A percentile compares a stretch with the other conserved stretches of the same genome.
Evolutionary conservation across 495 filamentous ascomycete genomes (phyloP).

Genomic region (Aspergillus avenaceus): DNA sequence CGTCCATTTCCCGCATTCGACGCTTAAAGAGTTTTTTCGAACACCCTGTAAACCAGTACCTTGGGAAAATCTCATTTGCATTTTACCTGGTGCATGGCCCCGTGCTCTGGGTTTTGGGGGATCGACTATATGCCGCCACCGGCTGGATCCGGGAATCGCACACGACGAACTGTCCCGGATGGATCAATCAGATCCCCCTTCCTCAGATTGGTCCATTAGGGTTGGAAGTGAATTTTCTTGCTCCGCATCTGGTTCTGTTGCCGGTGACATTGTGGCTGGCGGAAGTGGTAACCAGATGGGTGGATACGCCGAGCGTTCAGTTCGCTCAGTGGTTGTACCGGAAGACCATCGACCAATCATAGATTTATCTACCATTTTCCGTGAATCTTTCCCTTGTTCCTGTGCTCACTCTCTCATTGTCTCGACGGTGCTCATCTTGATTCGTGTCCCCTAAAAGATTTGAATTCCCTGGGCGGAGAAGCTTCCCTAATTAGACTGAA

Average conservation of each 20-base stretch:
- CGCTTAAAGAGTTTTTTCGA: constrained; percentile 33
- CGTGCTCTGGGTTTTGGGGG: constrained; percentile 35
- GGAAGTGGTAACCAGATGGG: constrained; percentile 47
- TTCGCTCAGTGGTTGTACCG: constrained; percentile 52
- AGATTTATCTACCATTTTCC: too few relatives aligned
- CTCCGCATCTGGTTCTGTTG: constrained; percentile 50
- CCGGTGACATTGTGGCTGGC: constrained; percentile 55
- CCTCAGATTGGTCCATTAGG: constrained; percentile 49
- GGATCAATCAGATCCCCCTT: constrained; percentile 44
- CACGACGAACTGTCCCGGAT: constrained; percentile 30
- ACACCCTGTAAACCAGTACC: constrained; percentile 43
- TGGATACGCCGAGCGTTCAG: constrained; percentile 54
- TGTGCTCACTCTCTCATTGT: not conserved
- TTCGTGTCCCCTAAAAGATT: too few relatives aligned
- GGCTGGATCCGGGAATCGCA: constrained; percentile 43
- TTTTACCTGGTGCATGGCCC: constrained; percentile 56
- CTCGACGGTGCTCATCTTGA: not conserved
- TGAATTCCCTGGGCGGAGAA: too few relatives aligned
- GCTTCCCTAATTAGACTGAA: too few relatives aligned
- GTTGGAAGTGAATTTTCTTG: constrained; percentile 49
- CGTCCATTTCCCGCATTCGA: constrained; percentile 22
- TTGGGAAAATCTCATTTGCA: constrained; percentile 49
- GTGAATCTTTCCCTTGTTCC: not conserved
- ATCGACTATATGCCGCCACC: constrained; percentile 47
- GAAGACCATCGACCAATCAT: constrained; percentile 14